phyloP scores from a whole-genome alignment of 2,329 filamentous ascomycete species.

The Cytospora leucostoma region DNA sequence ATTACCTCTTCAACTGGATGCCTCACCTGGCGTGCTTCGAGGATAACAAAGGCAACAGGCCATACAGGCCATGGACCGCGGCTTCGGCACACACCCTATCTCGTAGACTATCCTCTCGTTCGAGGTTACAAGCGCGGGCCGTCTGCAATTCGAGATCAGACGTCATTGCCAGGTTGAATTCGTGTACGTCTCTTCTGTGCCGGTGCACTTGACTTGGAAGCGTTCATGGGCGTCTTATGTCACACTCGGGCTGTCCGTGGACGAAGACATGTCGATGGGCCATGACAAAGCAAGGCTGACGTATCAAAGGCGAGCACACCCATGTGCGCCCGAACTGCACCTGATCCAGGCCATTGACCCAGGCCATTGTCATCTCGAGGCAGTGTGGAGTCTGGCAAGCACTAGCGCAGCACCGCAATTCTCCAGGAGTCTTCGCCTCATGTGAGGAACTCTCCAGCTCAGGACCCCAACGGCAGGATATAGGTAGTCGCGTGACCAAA shows the following conservation, averaged over 20 bases:
- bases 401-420: too few relatives aligned
- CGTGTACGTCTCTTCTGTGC: too few relatives aligned
- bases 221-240: too few relatives aligned
- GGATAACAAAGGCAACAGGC: conserved; percentile 1
- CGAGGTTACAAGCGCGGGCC: background rate
- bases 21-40: conserved; percentile 5
- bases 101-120: background rate
- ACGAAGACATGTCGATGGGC: conserved; percentile 1
- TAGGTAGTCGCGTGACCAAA: too few relatives aligned
- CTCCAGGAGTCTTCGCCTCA: background rate
- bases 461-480: too few relatives aligned
- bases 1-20: background rate
- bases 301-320: conserved; percentile 8
- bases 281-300: conserved; percentile 9
- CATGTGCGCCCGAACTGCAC: background rate
- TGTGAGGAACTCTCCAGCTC: too few relatives aligned
- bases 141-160: background rate
- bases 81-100: conserved; percentile 8
- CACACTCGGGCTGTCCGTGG: background rate
- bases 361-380: background rate
- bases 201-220: too few relatives aligned
- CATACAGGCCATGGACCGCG: conserved; percentile 1
- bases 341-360: background rate
- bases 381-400: background rate
- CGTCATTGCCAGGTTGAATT: background rate